Evolutionary conservation across 2,329 filamentous ascomycete genomes (phyloP).

Genomic region (Fusarium sacchari): DNA sequence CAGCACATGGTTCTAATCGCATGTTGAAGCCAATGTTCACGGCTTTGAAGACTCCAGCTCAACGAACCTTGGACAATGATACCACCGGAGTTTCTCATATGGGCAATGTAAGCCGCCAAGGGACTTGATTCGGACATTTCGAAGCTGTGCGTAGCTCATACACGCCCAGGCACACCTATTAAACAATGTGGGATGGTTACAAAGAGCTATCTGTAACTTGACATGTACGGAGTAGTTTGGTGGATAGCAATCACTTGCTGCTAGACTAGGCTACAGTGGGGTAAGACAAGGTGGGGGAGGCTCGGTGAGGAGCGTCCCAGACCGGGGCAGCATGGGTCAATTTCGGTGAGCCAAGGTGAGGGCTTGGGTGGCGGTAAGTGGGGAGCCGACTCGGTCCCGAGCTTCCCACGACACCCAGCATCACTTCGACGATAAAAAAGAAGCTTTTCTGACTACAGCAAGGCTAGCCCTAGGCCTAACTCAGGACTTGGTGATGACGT

Average conservation of each 20-base stretch:
- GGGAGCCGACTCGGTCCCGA: background rate
- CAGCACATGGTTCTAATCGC: slow-evolving; percentile 9
- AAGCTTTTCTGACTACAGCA: background rate
- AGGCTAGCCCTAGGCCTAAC: background rate
- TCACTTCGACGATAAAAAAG: background rate
- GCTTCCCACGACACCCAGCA: background rate
- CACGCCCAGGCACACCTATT: background rate
- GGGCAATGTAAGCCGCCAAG: slow-evolving; percentile 56
- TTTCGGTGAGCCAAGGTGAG: slow-evolving; percentile 1
- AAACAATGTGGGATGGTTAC: slow-evolving; percentile 9
- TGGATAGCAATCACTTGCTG: slow-evolving; percentile 22
- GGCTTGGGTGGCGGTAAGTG: background rate
- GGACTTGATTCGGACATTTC: slow-evolving; percentile 52
- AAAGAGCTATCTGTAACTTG: slow-evolving; percentile 36
- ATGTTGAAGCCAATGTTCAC: background rate
- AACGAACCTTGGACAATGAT: slow-evolving; percentile 59
- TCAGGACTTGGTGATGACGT: background rate
- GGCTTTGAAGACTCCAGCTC: background rate
- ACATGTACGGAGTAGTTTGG: slow-evolving; percentile 32
- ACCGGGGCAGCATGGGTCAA: background rate
- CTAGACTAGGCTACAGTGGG: slow-evolving; percentile 28
- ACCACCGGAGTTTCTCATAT: slow-evolving; percentile 58
- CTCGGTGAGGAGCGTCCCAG: background rate
- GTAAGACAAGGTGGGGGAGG: slow-evolving; percentile 16
- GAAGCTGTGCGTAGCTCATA: background rate